These are phyloP conservation scores for Tranzscheliella williamsii DNA, from an alignment of 1,284 basidiomycete species.

Conservation along the genomic window DNA sequence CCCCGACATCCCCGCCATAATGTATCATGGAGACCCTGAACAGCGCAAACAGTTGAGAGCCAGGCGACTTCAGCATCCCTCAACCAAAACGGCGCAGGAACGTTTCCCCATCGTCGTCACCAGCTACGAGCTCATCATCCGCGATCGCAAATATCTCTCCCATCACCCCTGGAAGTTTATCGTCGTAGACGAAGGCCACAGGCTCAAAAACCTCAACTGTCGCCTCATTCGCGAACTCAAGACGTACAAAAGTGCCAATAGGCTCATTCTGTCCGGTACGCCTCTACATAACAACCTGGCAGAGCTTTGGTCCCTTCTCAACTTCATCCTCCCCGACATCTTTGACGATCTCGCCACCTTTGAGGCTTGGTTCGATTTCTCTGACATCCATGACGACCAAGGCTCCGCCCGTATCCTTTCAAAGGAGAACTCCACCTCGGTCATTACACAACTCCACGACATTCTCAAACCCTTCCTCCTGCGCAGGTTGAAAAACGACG, in stretches of 20 bases:
- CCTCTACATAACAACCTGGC: constrained; percentile 93
- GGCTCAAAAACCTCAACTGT: constrained; percentile 89
- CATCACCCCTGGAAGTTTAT: constrained; percentile 71
- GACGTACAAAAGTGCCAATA: constrained; percentile 78
- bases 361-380: constrained; percentile 72
- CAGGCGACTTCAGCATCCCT: constrained; percentile 21
- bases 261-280: constrained; percentile 91
- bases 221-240: constrained; percentile 88
- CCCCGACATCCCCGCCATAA: constrained; percentile 72
- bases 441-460: constrained; percentile 55
- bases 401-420: constrained; percentile 56
- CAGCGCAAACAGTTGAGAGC: constrained; percentile 75
- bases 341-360: constrained; percentile 88
- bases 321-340: constrained; percentile 71
- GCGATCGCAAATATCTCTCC: constrained; percentile 47
- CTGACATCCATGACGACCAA: constrained; percentile 39
- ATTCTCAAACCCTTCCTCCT: constrained; percentile 59
- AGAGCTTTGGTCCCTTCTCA: constrained; percentile 91
- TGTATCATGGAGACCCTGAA: constrained; percentile 83
- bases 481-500: constrained; percentile 53
- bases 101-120: constrained; percentile 72
- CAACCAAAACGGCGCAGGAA: constrained; percentile 22
- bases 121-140: constrained; percentile 89
- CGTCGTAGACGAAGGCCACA: constrained; percentile 92
- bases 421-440: constrained; percentile 67